Percentiles rank a stretch among this genome's conserved stretches.
Evolutionary conservation across 2,329 filamentous ascomycete species (phyloP).

Genomic region (Botrytis paeoniae): DNA sequence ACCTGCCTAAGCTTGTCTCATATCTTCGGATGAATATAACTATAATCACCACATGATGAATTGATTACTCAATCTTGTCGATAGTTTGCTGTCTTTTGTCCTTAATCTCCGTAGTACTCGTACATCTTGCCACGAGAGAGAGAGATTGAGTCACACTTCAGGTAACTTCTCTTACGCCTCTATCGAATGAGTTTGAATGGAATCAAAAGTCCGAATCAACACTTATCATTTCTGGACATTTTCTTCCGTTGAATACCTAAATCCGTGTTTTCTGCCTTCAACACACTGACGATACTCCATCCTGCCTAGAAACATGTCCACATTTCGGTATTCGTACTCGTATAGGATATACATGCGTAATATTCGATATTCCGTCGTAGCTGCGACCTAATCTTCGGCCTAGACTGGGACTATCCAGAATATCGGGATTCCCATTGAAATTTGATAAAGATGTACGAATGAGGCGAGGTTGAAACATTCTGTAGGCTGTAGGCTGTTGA

Average conservation of each 20-base stretch:
- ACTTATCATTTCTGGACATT: not conserved
- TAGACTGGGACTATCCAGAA: not conserved
- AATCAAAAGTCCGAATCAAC: not conserved
- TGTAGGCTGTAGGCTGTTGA: not conserved
- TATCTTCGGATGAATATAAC: not conserved
- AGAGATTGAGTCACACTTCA: not conserved
- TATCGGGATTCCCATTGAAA: not conserved
- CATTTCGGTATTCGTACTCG: not conserved
- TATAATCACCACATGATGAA: not conserved
- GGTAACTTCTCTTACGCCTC: not conserved
- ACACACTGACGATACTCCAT: not conserved
- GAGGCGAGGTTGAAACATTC: not conserved
- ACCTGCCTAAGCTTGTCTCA: not conserved
- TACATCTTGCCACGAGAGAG: not conserved
- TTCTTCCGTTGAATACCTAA: not conserved
- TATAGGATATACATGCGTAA: not conserved
- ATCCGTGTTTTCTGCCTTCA: not conserved
- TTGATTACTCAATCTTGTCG: not conserved
- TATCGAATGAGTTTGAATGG: not conserved
- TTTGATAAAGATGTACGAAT: not conserved
- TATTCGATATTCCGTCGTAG: not conserved
- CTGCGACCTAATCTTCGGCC: not conserved
- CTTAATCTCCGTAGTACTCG: not conserved
- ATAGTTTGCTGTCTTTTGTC: not conserved
- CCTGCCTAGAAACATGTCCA: not conserved